These are phyloP conservation scores for Mortierella sp. DNA, from an alignment of 371 early-diverging fungal genomes.

Conservation along the genomic window DNA sequence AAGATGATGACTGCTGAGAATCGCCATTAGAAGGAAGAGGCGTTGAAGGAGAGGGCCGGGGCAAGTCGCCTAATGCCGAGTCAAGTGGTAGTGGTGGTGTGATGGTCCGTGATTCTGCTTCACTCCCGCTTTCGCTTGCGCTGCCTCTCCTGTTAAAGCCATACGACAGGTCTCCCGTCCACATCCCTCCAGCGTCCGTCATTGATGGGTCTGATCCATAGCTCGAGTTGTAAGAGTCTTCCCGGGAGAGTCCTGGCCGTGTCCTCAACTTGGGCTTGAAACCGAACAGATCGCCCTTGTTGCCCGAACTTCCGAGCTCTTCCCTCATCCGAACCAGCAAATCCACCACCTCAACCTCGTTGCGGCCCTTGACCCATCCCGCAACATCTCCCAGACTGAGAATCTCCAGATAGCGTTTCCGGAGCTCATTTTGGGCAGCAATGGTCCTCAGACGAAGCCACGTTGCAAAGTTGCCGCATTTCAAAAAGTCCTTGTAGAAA, in stretches of 20 bases:
- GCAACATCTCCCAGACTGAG: constrained; percentile 68
- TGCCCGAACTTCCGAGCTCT: constrained; percentile 62
- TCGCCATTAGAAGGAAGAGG: constrained; percentile 17
- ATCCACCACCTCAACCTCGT: constrained; percentile 76
- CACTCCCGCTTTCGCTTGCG: constrained; percentile 37
- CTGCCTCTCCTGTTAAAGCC: constrained; percentile 7
- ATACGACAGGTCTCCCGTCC: constrained; percentile 2
- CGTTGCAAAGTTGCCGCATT: constrained; percentile 95
- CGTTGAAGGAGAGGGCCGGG: constrained; percentile 15
- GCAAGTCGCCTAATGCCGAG: background rate
- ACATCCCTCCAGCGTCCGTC: constrained; percentile 13
- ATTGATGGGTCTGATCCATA: constrained; percentile 18
- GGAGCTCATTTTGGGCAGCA: constrained; percentile 82
- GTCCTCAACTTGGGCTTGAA: constrained; percentile 17
- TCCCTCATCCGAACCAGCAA: constrained; percentile 69
- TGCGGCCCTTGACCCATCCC: constrained; percentile 61
- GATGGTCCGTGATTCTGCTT: constrained; percentile 29
- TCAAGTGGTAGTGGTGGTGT: constrained; percentile 46
- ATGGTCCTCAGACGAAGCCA: constrained; percentile 91
- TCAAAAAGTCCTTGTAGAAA: constrained; percentile 90
- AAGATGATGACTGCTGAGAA: background rate
- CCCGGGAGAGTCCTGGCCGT: constrained; percentile 31
- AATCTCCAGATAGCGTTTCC: constrained; percentile 68
- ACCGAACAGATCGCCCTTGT: constrained; percentile 23
- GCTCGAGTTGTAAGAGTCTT: constrained; percentile 27